Evolutionary conservation across 2,329 filamentous ascomycete species (phyloP).

Genomic region (Hansfordia pulvinata): DNA sequence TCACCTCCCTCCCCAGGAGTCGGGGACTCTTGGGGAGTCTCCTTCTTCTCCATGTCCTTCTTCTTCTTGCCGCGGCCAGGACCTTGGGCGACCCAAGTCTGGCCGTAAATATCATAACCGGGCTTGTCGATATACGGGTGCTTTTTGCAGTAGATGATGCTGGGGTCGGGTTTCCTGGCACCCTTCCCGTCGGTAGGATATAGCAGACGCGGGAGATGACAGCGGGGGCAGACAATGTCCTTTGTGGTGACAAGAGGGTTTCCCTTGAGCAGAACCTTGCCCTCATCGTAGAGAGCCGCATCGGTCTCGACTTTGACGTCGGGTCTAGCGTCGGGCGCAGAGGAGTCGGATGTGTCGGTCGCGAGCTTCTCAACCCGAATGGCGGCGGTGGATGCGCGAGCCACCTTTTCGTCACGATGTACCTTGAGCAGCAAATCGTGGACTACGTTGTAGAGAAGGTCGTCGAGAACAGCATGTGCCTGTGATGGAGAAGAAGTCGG

Average conservation of each 20-base stretch:
- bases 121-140: slow-evolving; percentile 65
- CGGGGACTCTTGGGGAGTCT: slow-evolving; percentile 28
- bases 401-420: slow-evolving; percentile 67
- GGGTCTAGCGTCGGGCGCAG: slow-evolving; percentile 37
- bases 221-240: slow-evolving; percentile 61
- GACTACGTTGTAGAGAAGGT: slow-evolving; percentile 63
- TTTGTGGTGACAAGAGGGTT: slow-evolving; percentile 59
- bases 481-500: no score
- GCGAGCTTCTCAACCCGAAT: slow-evolving; percentile 51
- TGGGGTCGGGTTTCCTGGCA: slow-evolving; percentile 49
- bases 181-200: slow-evolving; percentile 61
- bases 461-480: slow-evolving; percentile 57
- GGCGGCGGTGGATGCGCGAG: slow-evolving; percentile 51
- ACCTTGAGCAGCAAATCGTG: slow-evolving; percentile 61
- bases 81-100: slow-evolving; percentile 62
- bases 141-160: slow-evolving; percentile 64
- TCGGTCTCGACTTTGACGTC: slow-evolving; percentile 49
- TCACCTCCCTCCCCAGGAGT: slow-evolving; percentile 28
- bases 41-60: slow-evolving; percentile 58
- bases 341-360: slow-evolving; percentile 37
- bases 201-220: slow-evolving; percentile 60
- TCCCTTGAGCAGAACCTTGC: slow-evolving; percentile 53
- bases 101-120: slow-evolving; percentile 70
- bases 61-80: slow-evolving; percentile 65
- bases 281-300: slow-evolving; percentile 58